phyloP scores from a whole-genome alignment of 1,284 basidiomycete species.

The Leucoagaricus sp. region DNA sequence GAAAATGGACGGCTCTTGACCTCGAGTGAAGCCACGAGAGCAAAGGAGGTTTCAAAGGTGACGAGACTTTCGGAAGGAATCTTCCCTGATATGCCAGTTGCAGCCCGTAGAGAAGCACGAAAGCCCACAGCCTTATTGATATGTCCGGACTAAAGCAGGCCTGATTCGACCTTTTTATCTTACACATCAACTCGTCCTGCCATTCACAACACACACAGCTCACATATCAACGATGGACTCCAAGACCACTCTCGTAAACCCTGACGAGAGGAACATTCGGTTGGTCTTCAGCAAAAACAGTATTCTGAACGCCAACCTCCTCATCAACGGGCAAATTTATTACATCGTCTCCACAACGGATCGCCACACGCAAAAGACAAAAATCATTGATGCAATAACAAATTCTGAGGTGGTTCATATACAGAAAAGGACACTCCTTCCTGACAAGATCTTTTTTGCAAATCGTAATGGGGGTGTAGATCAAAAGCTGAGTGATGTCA shows the following conservation, averaged over 20 bases:
- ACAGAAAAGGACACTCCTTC: slow-evolving; percentile 16
- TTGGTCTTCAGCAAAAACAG: slow-evolving; percentile 24
- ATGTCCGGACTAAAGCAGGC: too few relatives aligned
- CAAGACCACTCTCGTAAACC: slow-evolving; percentile 21
- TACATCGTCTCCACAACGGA: slow-evolving; percentile 23
- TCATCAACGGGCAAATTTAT: slow-evolving; percentile 17
- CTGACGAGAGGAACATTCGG: slow-evolving; percentile 2
- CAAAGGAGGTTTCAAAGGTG: too few relatives aligned
- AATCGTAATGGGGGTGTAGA: slow-evolving; percentile 19
- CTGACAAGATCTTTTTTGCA: slow-evolving; percentile 24
- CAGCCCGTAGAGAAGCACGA: background rate
- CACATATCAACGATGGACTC: slow-evolving; percentile 17
- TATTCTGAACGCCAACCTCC: slow-evolving; percentile 22
- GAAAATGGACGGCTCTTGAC: too few relatives aligned
- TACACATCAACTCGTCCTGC: background rate
- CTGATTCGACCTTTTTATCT: background rate
- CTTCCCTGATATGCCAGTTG: background rate
- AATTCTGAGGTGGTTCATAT: slow-evolving; percentile 20
- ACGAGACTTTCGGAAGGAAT: too few relatives aligned
- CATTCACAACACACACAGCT: background rate
- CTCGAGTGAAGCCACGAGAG: too few relatives aligned
- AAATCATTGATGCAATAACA: slow-evolving; percentile 20
- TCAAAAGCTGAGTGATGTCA: slow-evolving; percentile 22
- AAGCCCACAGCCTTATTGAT: background rate
- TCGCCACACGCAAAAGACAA: slow-evolving; percentile 18